phyloP scores from a whole-genome alignment of 2,329 filamentous ascomycete genomes.

The Diplodia corticola region DNA sequence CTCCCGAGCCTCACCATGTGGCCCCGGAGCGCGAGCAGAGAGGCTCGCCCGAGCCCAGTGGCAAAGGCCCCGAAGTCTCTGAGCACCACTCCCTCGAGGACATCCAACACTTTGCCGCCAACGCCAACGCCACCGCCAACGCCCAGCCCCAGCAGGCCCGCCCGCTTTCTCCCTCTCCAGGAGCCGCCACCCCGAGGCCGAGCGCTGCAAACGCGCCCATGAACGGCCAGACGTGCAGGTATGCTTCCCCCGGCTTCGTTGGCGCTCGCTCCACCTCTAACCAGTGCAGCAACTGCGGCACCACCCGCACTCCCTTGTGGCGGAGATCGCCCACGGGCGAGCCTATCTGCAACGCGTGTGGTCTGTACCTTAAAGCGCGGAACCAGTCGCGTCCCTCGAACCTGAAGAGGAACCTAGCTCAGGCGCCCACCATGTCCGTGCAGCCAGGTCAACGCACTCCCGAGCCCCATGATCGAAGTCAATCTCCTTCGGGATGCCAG shows the following conservation, averaged over 20 bases:
- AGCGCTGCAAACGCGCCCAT: constrained; percentile 42
- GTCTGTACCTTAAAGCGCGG: constrained; percentile 88
- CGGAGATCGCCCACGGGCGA: constrained; percentile 87
- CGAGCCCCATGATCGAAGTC: constrained; percentile 46
- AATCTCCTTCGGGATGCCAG: constrained; percentile 36
- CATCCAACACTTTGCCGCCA: constrained; percentile 33
- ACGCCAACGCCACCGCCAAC: constrained; percentile 29
- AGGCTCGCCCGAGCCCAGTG: constrained; percentile 16
- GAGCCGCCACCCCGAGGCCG: constrained; percentile 22
- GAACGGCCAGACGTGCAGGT: constrained; percentile 72
- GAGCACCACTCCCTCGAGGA: constrained; percentile 45
- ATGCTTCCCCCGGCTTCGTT: constrained; percentile 32
- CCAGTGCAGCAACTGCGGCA: constrained; percentile 79
- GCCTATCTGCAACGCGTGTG: constrained; percentile 97
- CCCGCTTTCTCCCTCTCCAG: constrained; percentile 18
- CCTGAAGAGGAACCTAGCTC: constrained; percentile 69
- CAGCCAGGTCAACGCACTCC: constrained; percentile 24
- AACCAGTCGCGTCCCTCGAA: constrained; percentile 90
- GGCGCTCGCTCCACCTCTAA: background rate
- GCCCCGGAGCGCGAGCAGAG: background rate
- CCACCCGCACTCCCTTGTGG: constrained; percentile 92
- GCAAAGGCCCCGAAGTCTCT: constrained; percentile 34
- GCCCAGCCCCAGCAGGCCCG: constrained; percentile 12
- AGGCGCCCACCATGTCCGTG: constrained; percentile 32
- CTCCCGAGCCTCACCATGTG: constrained; percentile 23